Evolutionary conservation across 2,329 filamentous ascomycete genomes (phyloP), one percentile per base, ranked within the genome.

Genomic region (Trichophyton verrucosum): DNA sequence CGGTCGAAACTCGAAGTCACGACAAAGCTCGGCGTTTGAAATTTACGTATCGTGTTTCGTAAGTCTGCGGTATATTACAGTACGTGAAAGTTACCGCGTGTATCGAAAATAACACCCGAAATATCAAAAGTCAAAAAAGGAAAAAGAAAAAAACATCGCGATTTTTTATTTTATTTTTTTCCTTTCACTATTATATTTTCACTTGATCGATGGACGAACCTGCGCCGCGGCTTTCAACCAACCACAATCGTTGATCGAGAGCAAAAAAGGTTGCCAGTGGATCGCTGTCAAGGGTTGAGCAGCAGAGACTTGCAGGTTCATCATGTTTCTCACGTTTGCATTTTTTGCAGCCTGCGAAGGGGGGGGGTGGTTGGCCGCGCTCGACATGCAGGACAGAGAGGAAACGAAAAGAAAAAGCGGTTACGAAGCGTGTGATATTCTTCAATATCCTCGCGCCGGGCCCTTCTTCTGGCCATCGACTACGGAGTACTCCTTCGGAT

Each of bases 191-290:
- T 55, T 55, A 33, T n/a, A 36, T 8, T 55, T 55, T 36, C 8
- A 27, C n/a, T 51, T 51, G 22, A 24, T 24, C 49, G 27, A 36
- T 20, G 15, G 8, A 36, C n/a, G 24, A 22, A 55, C 30, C 49
- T 55, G 55, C 44, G 57, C 57, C 57, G 57, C 57, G 57, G 57
- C 57, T 59, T 59, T 59, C 40, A 49, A 49, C 57, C 57, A 59
- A 59, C 24, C 42, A 49, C n/a, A 17, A 5, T n/a, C 36, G 5
- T 33, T 27, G 17, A 24, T 57, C 9, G 15, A n/a, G 17, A 40
- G 15, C 24, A 22, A 57, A 38, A 42, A 57, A 42, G 36, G 33
- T 57, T 44, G 38, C 38, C 22, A 15, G 36, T 40, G 55, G 55
- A 40, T 57, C 55, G 33, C 53, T 38, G 53, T 57, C 30, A 42